Base-by-base conservation (phyloP, 805 yeast species). In the Ogataea pilisensis region DNA sequence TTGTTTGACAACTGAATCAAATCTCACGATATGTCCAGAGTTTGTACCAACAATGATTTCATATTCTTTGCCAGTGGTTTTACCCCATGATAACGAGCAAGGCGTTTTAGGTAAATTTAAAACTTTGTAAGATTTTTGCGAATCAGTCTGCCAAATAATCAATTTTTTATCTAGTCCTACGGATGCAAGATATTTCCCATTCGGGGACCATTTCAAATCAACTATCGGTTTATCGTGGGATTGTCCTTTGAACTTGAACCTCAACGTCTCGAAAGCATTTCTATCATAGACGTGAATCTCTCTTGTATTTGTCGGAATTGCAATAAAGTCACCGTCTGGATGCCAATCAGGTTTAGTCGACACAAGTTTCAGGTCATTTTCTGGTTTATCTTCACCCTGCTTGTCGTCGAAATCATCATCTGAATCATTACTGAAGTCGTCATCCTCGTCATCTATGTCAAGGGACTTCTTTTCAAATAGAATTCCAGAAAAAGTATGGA, bases 341-440 rank as follows among this genome's bases (percentile, higher is more conserved):
- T 79, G 76, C 95, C 95, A 88, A 28, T 73, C 75, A 2, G 79
- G 71, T 31, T 72, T 73, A 0, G 85, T 71, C 20, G 80, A 43
- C 2, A 55, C 35, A 31, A 54, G 40, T 19, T 39, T 43, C 7
- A 46, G 24, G n/a, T 51, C 44, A n/a, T 40, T 47, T 18, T 38
- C 63, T 1, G 75, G 32, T 75, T 61, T 52, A 68, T 69, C 30
- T 27, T 44, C 29, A 32, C 39, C 35, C 16, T 48, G 43, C 18
- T 48, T 48, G 14, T 49, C 53, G 2, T 53, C 52, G 11, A 47
- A 31, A 25, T 60, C 62, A 3, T 28, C 29, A 27, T 38, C 35
- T 8, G 60, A 51, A 45, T 63, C 53, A 13, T 58, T 62, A 20
- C 61, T 63, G 7, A 22, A 22, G 29, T 53, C 59, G 3, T 68